Evolutionary conservation across 768 basidiomycete genomes (phyloP).

Genomic region (Sarcodon aspratus): DNA sequence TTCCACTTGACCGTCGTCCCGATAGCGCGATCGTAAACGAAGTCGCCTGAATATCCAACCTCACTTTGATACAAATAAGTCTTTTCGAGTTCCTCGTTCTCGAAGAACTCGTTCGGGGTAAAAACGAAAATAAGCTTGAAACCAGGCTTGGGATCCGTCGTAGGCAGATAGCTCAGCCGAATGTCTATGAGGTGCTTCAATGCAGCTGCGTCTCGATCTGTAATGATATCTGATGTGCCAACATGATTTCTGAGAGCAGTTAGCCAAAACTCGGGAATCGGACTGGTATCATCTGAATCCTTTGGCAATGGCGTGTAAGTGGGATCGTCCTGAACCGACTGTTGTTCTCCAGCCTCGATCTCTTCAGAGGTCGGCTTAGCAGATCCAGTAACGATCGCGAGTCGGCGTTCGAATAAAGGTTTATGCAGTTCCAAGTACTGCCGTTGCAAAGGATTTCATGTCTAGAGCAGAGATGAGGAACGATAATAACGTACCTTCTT

Average conservation of each 20-base stretch:
- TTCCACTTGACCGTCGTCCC: constrained; percentile 95
- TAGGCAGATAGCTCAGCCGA: constrained; percentile 61
- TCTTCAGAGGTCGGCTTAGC: constrained; percentile 69
- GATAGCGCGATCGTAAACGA: constrained; percentile 89
- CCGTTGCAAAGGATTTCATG: constrained; percentile 4
- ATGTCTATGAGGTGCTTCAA: constrained; percentile 79
- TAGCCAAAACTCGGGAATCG: constrained; percentile 96
- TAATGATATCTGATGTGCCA: constrained; percentile 79
- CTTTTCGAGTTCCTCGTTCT: constrained; percentile 76
- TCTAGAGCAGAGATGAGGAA: constrained; percentile 1
- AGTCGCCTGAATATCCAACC: constrained; percentile 93
- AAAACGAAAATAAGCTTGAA: constrained; percentile 88
- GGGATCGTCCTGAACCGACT: constrained; percentile 65
- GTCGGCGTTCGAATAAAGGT: constrained; percentile 82
- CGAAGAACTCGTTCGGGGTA: constrained; percentile 76
- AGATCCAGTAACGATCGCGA: constrained; percentile 72
- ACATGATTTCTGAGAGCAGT: constrained; percentile 91
- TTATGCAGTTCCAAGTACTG: constrained; percentile 69
- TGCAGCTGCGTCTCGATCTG: constrained; percentile 82
- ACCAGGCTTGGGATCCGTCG: constrained; percentile 64
- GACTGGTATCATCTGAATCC: constrained; percentile 19
- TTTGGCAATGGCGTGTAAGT: constrained; percentile 44
- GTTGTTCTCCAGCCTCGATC: constrained; percentile 67
- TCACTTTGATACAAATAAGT: constrained; percentile 90
- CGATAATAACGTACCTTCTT: constrained; percentile 58